Percentiles rank a stretch among this genome's conserved stretches.
These are phyloP conservation scores for Termitomyces sp. DNA, from an alignment of 768 basidiomycete species.

Conservation along the genomic window DNA sequence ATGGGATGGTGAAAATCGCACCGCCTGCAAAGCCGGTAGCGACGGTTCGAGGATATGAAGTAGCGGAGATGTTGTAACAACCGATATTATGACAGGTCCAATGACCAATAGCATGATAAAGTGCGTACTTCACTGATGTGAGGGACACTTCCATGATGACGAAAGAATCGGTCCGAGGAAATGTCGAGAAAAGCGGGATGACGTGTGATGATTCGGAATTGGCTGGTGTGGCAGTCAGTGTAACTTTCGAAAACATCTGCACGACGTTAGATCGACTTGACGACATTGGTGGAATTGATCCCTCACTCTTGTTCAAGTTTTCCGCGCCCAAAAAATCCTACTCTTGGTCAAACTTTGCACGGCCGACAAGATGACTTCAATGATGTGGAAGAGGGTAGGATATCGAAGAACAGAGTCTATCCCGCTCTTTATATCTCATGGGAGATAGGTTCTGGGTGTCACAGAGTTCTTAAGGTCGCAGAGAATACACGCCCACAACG, in stretches of 20 bases:
- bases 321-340: background rate
- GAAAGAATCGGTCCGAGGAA: constrained; percentile 7
- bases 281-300: background rate
- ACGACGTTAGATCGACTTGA: background rate
- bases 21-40: constrained; percentile 13
- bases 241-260: background rate
- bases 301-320: background rate
- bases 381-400: background rate
- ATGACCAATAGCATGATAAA: constrained; percentile 13
- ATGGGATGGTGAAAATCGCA: constrained; percentile 15
- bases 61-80: background rate
- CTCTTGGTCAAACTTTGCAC: background rate
- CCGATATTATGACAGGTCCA: background rate
- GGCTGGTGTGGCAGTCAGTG: background rate
- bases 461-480: background rate
- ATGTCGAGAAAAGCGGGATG: background rate
- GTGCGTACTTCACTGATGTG: constrained; percentile 17
- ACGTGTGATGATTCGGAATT: background rate
- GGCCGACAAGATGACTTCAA: background rate
- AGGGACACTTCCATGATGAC: constrained; percentile 13
- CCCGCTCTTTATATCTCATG: background rate
- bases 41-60: constrained; percentile 1
- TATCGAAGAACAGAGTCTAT: background rate
- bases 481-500: background rate
- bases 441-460: background rate